Conservation (phyloP, 2,329 filamentous ascomycete genomes). For the Akanthomyces uredinophilus region DNA sequence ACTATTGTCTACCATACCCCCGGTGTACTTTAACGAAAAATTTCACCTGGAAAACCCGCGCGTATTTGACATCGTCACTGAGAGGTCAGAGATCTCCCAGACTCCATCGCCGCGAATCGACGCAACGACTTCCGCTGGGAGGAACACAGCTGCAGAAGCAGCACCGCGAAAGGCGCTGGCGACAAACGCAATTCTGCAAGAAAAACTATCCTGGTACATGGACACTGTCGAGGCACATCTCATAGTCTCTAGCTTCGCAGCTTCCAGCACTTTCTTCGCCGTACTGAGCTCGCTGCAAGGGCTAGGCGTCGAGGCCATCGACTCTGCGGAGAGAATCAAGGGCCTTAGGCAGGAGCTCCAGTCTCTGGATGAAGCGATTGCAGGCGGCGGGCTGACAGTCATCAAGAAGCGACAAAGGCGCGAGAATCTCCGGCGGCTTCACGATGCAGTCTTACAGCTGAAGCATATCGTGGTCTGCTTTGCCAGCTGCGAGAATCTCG, state of each 20-base stretch:
- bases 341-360: conserved; percentile 72
- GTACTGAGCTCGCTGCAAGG: conserved; percentile 77
- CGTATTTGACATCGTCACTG: background rate
- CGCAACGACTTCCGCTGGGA: no score
- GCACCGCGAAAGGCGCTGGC: conserved; percentile 76
- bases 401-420: background rate
- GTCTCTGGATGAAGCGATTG: conserved; percentile 80
- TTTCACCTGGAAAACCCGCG: background rate
- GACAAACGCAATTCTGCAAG: conserved; percentile 93
- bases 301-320: conserved; percentile 84
- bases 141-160: background rate
- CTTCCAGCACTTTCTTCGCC: background rate
- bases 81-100: background rate
- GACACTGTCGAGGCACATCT: conserved; percentile 97
- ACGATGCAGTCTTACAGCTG: background rate
- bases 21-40: background rate
- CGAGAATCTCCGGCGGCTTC: background rate
- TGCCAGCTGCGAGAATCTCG: background rate
- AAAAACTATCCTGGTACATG: conserved; percentile 99
- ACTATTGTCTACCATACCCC: background rate
- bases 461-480: background rate
- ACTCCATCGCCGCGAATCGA: background rate
- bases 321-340: conserved; percentile 84
- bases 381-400: conserved; percentile 61
- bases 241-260: conserved; percentile 74